These are phyloP conservation scores for Pseudonectria foliicola DNA, from an alignment of 2,329 filamentous ascomycete genomes.

Conservation along the genomic window DNA sequence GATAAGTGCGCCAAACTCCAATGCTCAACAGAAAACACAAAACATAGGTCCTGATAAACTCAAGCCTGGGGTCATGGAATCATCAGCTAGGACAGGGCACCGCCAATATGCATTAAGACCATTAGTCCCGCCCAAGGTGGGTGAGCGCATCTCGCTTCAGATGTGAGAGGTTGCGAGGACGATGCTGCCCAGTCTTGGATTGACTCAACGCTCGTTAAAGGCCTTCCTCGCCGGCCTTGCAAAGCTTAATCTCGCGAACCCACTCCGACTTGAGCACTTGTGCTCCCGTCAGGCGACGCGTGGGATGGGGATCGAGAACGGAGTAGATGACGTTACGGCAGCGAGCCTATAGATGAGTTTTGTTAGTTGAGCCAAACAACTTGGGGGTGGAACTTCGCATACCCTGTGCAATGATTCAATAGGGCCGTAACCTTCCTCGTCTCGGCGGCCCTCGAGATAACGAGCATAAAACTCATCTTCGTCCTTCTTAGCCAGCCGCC, in stretches of 20 bases:
- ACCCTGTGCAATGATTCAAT: slow-evolving; percentile 94
- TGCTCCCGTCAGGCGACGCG: slow-evolving; percentile 85
- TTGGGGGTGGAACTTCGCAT: slow-evolving; percentile 24
- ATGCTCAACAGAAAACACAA: slow-evolving; percentile 23
- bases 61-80: slow-evolving; percentile 14
- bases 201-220: slow-evolving; percentile 45
- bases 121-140: slow-evolving; percentile 8
- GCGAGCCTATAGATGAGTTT: slow-evolving; percentile 57
- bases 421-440: slow-evolving; percentile 91
- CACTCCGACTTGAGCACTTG: slow-evolving; percentile 98
- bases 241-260: slow-evolving; percentile 95
- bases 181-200: slow-evolving; percentile 1
- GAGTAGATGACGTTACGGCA: slow-evolving; percentile 99
- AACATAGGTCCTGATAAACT: slow-evolving; percentile 12
- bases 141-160: slow-evolving; percentile 5
- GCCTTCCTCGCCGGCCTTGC: slow-evolving; percentile 93
- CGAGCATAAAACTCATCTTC: slow-evolving; percentile 96
- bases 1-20: slow-evolving; percentile 26
- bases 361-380: slow-evolving; percentile 1
- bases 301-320: slow-evolving; percentile 90
- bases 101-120: slow-evolving; percentile 8
- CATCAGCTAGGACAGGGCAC: slow-evolving; percentile 13
- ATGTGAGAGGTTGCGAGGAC: slow-evolving; percentile 1
- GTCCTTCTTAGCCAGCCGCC: slow-evolving; percentile 93
- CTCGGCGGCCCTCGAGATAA: slow-evolving; percentile 85